phyloP scores from a whole-genome alignment of 192 early-diverging fungal genomes.

The Physocladia obscura region DNA sequence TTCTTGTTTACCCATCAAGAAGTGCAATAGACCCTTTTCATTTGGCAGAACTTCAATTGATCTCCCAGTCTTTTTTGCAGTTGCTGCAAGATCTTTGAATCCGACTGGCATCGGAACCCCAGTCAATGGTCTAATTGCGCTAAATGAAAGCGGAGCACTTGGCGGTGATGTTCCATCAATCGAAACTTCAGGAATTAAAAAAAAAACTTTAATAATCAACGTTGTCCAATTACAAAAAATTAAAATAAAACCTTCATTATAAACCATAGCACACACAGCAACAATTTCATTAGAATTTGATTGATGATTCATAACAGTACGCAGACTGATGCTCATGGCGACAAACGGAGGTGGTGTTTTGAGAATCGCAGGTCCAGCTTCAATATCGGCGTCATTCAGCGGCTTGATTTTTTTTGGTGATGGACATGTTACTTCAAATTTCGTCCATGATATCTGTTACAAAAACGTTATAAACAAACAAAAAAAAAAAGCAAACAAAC shows the following conservation, averaged over 20 bases:
- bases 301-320: conserved; percentile 78
- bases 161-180: conserved; percentile 36
- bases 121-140: conserved; percentile 70
- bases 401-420: conserved; percentile 70
- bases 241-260: conserved; percentile 59
- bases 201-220: background rate
- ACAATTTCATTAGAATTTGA: conserved; percentile 90
- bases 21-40: conserved; percentile 80
- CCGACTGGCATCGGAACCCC: conserved; percentile 75
- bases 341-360: conserved; percentile 72
- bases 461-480: conserved; percentile 15
- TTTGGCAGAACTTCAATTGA: conserved; percentile 60
- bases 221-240: no score
- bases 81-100: conserved; percentile 59
- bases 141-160: conserved; percentile 53
- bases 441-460: conserved; percentile 82
- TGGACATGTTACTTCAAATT: conserved; percentile 65
- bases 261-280: conserved; percentile 70
- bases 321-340: conserved; percentile 82
- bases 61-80: conserved; percentile 42
- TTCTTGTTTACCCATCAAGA: conserved; percentile 60
- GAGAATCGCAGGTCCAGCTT: conserved; percentile 25
- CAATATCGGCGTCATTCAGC: conserved; percentile 55
- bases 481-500: background rate
- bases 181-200: conserved; percentile 30